Conservation (phyloP, 345 rosid genomes). For the Citrus sinensis region DNA sequence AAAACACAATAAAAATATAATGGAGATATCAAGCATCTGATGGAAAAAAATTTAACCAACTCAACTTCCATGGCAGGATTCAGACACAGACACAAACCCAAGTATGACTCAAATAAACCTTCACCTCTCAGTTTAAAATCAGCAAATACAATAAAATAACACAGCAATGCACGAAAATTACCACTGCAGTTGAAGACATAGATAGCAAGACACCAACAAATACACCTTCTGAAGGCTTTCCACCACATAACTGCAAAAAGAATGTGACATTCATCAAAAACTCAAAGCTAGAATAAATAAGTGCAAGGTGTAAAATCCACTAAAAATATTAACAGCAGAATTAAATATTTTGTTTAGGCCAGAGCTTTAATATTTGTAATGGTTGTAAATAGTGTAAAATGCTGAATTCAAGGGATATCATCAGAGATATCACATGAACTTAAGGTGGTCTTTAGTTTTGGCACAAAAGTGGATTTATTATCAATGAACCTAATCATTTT, state of each 20-base stretch:
- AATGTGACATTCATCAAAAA: constrained; percentile 25
- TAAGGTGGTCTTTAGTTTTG: neutral
- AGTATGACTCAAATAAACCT: neutral
- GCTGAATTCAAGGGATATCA: neutral
- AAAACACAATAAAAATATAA: neutral
- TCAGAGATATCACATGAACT: neutral
- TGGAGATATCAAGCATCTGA: neutral
- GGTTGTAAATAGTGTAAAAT: neutral
- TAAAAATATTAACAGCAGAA: neutral
- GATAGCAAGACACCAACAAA: constrained; percentile 89
- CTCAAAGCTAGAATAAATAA: neutral
- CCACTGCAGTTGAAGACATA: constrained; percentile 98
- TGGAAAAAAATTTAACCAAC: neutral
- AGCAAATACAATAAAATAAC: neutral
- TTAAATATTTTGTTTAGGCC: neutral
- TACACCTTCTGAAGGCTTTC: constrained; percentile 83
- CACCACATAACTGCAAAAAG: constrained; percentile 79
- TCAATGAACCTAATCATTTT: neutral
- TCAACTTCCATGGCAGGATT: neutral
- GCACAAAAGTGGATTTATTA: neutral
- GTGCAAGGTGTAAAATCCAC: neutral
- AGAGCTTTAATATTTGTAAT: neutral
- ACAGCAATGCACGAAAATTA: constrained; percentile 23
- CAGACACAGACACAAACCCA: neutral
- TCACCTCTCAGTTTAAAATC: neutral